A percentile compares a stretch with the other conserved stretches of the same genome.
phyloP scores from a whole-genome alignment of 495 filamentous ascomycete species.

The Aspergillus bridgeri region DNA sequence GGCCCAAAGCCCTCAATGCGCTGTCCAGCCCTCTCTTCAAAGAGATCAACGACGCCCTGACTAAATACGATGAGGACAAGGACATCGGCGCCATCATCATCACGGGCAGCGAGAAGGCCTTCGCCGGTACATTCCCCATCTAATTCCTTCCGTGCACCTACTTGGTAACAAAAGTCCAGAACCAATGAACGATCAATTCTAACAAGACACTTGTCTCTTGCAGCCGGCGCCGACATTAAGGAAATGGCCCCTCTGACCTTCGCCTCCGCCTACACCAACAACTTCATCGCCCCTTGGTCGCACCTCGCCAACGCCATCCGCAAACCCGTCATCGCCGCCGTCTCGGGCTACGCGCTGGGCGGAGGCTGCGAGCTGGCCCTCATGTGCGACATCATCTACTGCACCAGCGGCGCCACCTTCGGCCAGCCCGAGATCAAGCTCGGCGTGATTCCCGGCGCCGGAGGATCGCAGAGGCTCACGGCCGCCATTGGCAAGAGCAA shows the following conservation, averaged over 20 bases:
- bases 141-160: not conserved
- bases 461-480: slow-evolving; percentile 86
- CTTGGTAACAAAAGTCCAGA: not conserved
- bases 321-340: slow-evolving; percentile 90
- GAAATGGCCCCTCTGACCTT: slow-evolving; percentile 94
- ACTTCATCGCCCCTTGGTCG: slow-evolving; percentile 95
- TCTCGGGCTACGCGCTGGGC: slow-evolving; percentile 89
- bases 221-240: slow-evolving; percentile 95
- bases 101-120: slow-evolving; percentile 82
- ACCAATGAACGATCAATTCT: not conserved
- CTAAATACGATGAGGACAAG: slow-evolving; percentile 64
- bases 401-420: slow-evolving; percentile 75
- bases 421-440: slow-evolving; percentile 97
- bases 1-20: slow-evolving; percentile 92
- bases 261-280: slow-evolving; percentile 71
- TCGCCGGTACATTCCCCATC: slow-evolving; percentile 56
- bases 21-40: slow-evolving; percentile 81
- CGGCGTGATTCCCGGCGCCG: slow-evolving; percentile 87
- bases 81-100: slow-evolving; percentile 74
- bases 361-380: slow-evolving; percentile 97
- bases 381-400: slow-evolving; percentile 95
- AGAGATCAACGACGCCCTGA: slow-evolving; percentile 84
- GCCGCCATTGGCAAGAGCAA: slow-evolving; percentile 80
- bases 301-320: slow-evolving; percentile 73
- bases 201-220: not conserved